Evolutionary conservation across 78 protist genomes (phyloP).

Genomic region (Tieghemostelium lacteum): DNA sequence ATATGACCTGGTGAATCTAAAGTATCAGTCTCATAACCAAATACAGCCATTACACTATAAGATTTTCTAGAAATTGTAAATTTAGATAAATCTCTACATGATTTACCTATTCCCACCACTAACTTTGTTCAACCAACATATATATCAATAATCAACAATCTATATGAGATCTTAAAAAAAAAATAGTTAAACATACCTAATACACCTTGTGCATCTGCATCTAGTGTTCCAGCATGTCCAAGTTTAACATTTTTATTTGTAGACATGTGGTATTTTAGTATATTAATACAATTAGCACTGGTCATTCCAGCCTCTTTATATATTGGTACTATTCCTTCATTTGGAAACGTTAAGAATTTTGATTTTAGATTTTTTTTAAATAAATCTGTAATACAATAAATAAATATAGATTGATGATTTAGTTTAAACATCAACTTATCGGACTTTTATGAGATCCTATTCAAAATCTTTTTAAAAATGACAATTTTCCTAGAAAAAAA

Average conservation of each 20-base stretch:
- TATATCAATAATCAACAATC: not conserved
- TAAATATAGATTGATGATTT: no score
- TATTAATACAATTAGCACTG: not conserved
- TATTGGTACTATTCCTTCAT: not conserved
- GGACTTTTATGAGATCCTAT: no score
- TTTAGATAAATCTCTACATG: conserved; percentile 3
- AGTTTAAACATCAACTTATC: no score
- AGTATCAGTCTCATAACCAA: conserved; percentile 45
- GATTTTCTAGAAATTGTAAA: not conserved
- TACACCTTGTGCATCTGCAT: conserved; percentile 24
- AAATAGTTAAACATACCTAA: not conserved
- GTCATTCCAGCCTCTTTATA: not conserved
- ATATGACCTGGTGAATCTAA: conserved; percentile 16
- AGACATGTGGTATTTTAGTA: not conserved
- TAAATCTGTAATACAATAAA: no score
- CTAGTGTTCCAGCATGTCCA: conserved; percentile 56
- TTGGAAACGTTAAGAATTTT: not conserved
- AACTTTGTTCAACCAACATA: not conserved
- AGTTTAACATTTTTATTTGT: not conserved
- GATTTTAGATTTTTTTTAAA: no score
- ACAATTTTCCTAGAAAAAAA: not conserved
- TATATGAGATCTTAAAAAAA: not conserved
- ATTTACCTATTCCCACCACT: conserved; percentile 1
- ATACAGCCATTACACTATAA: conserved; percentile 1
- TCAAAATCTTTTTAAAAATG: no score